Conservation (phyloP, 2,329 filamentous ascomycete genomes). For the Aureobasidium melanogenum region DNA sequence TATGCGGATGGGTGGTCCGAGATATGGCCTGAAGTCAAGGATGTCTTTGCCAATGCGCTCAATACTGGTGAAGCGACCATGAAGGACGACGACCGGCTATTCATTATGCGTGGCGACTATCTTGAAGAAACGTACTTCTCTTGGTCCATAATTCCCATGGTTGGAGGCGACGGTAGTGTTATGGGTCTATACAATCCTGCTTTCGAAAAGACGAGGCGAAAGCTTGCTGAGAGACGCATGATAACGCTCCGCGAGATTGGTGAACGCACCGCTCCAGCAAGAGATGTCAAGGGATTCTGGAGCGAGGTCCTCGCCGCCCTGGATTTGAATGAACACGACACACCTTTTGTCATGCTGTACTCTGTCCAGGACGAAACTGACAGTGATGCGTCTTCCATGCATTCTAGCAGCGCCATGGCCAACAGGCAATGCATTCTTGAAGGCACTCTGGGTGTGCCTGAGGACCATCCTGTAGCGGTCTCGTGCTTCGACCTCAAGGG, state of each 20-base stretch:
- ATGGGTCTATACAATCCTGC: slow-evolving; percentile 71
- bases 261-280: slow-evolving; percentile 63
- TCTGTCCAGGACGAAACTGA: slow-evolving; percentile 63
- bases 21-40: slow-evolving; percentile 63
- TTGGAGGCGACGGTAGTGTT: slow-evolving; percentile 56
- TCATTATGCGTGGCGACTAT: slow-evolving; percentile 59
- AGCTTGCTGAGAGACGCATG: slow-evolving; percentile 73
- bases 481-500: slow-evolving; percentile 58
- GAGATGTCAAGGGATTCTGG: slow-evolving; percentile 68
- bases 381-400: slow-evolving; percentile 62
- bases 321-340: slow-evolving; percentile 64
- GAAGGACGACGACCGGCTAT: slow-evolving; percentile 74
- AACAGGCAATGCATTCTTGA: slow-evolving; percentile 60
- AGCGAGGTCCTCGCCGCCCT: slow-evolving; percentile 58
- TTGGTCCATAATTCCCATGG: slow-evolving; percentile 71
- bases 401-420: slow-evolving; percentile 52
- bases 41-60: slow-evolving; percentile 58
- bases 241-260: slow-evolving; percentile 68
- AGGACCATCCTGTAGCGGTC: slow-evolving; percentile 53
- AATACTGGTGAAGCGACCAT: slow-evolving; percentile 68
- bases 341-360: slow-evolving; percentile 70
- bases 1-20: slow-evolving; percentile 64
- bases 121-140: slow-evolving; percentile 76
- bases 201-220: slow-evolving; percentile 71
- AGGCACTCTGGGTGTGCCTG: slow-evolving; percentile 59